Conservation (phyloP, 2,329 filamentous ascomycete genomes). For the Colletotrichum sp. region DNA sequence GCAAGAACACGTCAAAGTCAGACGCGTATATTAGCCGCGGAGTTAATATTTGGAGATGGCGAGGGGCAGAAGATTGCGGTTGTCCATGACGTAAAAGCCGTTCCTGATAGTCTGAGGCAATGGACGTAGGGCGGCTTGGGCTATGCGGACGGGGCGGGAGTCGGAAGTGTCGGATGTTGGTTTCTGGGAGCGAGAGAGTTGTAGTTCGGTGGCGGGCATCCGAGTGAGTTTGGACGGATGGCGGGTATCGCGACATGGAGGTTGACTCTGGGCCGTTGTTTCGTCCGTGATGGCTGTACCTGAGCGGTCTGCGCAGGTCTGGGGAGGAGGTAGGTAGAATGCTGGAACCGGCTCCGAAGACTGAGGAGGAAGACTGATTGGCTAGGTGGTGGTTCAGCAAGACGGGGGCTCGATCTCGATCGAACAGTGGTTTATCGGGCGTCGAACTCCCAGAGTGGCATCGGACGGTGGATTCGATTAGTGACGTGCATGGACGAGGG, state of each 20-base stretch:
- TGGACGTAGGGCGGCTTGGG: not conserved
- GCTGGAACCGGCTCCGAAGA: not conserved
- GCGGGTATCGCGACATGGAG: not conserved
- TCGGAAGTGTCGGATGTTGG: constrained; percentile 17
- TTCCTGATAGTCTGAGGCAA: not conserved
- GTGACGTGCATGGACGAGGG: constrained; percentile 17
- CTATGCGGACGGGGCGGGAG: constrained; percentile 1
- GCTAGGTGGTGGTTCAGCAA: not conserved
- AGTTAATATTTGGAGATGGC: not conserved
- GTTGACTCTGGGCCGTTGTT: not conserved
- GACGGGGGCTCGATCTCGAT: constrained; percentile 14
- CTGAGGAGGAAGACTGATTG: not conserved
- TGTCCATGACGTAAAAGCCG: not conserved
- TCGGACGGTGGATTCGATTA: constrained; percentile 9
- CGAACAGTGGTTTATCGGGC: not conserved
- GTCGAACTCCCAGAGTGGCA: not conserved
- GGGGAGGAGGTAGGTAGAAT: not conserved
- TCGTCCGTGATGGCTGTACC: not conserved
- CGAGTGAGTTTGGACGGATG: not conserved
- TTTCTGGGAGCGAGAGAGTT: not conserved
- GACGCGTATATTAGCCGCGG: not conserved
- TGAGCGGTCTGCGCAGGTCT: not conserved
- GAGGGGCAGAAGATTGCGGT: not conserved
- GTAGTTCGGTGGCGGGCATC: not conserved
- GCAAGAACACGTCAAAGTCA: not conserved